Percentiles rank a stretch among this genome's conserved stretches.
Conservation (phyloP, 2,329 filamentous ascomycete species). For the Paecilomyces variotii region DNA sequence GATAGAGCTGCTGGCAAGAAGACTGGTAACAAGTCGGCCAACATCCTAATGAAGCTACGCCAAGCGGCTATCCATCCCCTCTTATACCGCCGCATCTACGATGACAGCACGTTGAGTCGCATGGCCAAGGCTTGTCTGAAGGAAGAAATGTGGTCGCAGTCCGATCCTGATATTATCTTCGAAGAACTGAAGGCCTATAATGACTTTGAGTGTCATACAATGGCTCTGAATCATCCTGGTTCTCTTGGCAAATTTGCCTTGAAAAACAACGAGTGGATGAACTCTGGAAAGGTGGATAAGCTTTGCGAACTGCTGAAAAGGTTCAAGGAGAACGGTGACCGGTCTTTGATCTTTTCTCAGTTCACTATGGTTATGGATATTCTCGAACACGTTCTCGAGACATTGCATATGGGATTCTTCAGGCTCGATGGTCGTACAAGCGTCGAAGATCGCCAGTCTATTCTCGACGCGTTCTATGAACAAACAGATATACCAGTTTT, state of each 20-base stretch:
- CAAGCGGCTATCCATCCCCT: slow-evolving; percentile 89
- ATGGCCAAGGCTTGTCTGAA: slow-evolving; percentile 72
- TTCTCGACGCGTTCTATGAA: slow-evolving; percentile 79
- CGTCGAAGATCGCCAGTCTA: slow-evolving; percentile 72
- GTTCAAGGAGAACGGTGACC: slow-evolving; percentile 74
- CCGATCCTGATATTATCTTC: slow-evolving; percentile 45
- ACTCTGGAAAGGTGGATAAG: slow-evolving; percentile 77
- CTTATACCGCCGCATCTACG: slow-evolving; percentile 74
- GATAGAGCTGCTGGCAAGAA: slow-evolving; percentile 51
- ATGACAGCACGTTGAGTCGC: slow-evolving; percentile 62
- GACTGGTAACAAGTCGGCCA: slow-evolving; percentile 47
- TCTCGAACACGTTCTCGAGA: slow-evolving; percentile 70
- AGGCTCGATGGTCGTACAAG: slow-evolving; percentile 80
- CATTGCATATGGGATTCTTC: slow-evolving; percentile 65
- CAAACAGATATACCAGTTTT: slow-evolving; percentile 78
- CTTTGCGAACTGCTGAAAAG: slow-evolving; percentile 64
- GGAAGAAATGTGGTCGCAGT: slow-evolving; percentile 49
- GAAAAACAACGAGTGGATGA: slow-evolving; percentile 57
- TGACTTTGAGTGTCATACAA: slow-evolving; percentile 55
- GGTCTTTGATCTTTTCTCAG: slow-evolving; percentile 84
- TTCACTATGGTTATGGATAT: slow-evolving; percentile 91
- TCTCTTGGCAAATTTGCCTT: slow-evolving; percentile 50
- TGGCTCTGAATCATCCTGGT: slow-evolving; percentile 47
- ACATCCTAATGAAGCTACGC: slow-evolving; percentile 81
- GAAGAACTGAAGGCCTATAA: slow-evolving; percentile 48